phyloP scores from a whole-genome alignment of 2,329 filamentous ascomycete species.

The Thelonectria rubi region DNA sequence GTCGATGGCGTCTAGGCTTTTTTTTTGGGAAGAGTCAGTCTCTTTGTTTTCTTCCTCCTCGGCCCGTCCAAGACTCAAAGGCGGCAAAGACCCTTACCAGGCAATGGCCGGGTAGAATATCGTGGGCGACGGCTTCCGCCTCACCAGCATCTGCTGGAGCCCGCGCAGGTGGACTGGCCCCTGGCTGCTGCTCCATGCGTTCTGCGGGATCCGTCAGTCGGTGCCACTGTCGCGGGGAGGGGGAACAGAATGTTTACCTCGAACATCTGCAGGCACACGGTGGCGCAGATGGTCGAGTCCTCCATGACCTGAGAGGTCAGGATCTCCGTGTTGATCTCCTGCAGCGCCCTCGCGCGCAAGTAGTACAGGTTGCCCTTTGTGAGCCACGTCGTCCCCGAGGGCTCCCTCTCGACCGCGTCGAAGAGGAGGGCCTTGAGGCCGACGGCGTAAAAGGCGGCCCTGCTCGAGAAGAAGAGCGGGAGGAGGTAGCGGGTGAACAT shows the following conservation, averaged over 20 bases:
- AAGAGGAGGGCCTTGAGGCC: constrained; percentile 13
- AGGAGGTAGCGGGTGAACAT: constrained; percentile 16
- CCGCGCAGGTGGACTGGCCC: constrained; percentile 15
- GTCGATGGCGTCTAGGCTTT: constrained; percentile 16
- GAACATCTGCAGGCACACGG: constrained; percentile 13
- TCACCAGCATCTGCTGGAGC: constrained; percentile 14
- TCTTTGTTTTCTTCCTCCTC: neutral
- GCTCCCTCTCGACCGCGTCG: constrained; percentile 3
- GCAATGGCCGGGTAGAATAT: constrained; percentile 9
- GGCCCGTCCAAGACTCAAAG: too few species aligned
- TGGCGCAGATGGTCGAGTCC: constrained; percentile 13
- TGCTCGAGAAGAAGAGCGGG: constrained; percentile 14
- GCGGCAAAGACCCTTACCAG: neutral
- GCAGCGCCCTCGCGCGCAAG: constrained; percentile 5
- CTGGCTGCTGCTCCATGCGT: constrained; percentile 14
- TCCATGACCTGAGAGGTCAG: neutral
- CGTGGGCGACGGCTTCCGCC: constrained; percentile 4
- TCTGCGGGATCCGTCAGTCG: constrained; percentile 8
- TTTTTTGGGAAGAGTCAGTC: neutral
- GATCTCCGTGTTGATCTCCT: constrained; percentile 16
- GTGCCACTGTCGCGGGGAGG: neutral
- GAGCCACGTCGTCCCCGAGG: constrained; percentile 1
- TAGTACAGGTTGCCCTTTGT: constrained; percentile 15
- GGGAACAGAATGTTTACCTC: constrained; percentile 8
- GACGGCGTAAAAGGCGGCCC: constrained; percentile 13